These are phyloP conservation scores for Combretum micranthum DNA, from an alignment of 345 rosid genomes.

Conservation along the genomic window DNA sequence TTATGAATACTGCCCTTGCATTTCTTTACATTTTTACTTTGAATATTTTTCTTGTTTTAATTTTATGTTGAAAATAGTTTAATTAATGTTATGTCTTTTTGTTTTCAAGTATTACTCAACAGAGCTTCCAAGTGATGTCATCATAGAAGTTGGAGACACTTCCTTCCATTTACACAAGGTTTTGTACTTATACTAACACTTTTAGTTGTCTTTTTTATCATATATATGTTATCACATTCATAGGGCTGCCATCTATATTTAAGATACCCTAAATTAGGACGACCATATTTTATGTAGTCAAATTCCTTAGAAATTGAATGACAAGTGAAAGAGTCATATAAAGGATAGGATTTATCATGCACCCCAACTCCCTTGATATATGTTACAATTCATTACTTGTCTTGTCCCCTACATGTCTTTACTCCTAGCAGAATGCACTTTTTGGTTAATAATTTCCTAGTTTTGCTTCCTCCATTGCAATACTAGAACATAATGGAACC, in stretches of 20 bases:
- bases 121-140: no score
- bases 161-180: no score
- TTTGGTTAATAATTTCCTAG: not conserved
- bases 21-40: no score
- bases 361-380: constrained; percentile 70
- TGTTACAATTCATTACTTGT: constrained; percentile 22
- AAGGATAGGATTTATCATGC: constrained; percentile 68
- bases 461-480: not conserved
- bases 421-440: not conserved
- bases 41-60: no score
- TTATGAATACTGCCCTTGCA: no score
- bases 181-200: no score
- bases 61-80: no score
- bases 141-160: no score
- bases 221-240: no score
- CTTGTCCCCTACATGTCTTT: not conserved
- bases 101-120: no score
- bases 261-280: constrained; percentile 63
- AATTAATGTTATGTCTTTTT: no score
- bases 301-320: constrained; percentile 72
- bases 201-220: no score
- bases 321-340: constrained; percentile 55
- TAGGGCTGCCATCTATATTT: constrained; percentile 75
- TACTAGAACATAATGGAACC: not conserved
- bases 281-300: constrained; percentile 73